Base-by-base conservation (phyloP, 805 yeast genomes). In the Metschnikowia santaceciliae region DNA sequence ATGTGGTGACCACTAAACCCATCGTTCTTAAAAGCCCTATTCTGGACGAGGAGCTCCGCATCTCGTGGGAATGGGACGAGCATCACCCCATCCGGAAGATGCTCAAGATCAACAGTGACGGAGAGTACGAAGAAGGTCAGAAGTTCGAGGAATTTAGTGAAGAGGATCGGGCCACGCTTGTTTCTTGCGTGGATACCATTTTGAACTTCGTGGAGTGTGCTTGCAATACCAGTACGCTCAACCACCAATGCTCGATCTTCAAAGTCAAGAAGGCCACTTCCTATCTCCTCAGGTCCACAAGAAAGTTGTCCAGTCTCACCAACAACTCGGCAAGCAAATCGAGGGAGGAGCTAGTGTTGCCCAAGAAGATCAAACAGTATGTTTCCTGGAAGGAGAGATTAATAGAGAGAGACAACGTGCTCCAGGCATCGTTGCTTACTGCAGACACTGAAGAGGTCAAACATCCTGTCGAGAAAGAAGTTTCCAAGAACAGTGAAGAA, bases 1-100 rank as follows among this genome's bases (percentile, higher is more conserved):
- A 81, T 7, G 74, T 88, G 8, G 72, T 72, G 30, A 80, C 96
- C 0, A 66, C 76, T 1, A 76, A 72, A 44, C 79, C 80, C 2
- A 79, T 91, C 26, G 72, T 40, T 11, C 54, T 74, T 22, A 58
- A 58, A 34, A 49, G 61, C 2, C 56, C 56, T 2, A 64, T 60
- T 2, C 13, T 74, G 47, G 66, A 75, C 8, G 80, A 83, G 37
- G 97, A 91, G 62, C 67, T 92, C 19, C 78, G 91, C 0, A 66
- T 90, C 8, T 80, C 83, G 1, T 92, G 98, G 98, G 88, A 85
- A 53, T 92, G 97, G 96, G 96, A 90, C 62, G 63, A 68, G 3
- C 55, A 71, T 15, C 96, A 90, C 63, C 96, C 97, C 2, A 86
- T 90, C 36, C 69, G 72, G 48, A 75, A 76, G 55, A 68, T 86